Conservation (phyloP, 306 rosid species). For the Medicago lupulina region DNA sequence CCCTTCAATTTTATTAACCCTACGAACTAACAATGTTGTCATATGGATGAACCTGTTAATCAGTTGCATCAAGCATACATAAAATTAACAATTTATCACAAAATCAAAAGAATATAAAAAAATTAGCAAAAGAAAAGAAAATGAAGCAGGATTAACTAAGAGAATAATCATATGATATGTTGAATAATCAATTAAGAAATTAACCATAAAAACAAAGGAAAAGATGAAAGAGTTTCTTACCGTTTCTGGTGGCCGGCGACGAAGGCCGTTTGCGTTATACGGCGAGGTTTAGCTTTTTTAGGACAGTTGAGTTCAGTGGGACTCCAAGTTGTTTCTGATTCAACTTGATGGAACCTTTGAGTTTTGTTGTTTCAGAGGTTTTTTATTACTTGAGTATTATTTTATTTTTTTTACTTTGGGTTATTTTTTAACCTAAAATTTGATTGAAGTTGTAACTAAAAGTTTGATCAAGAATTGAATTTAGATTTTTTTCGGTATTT, state of each 20-base stretch:
- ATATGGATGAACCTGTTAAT: constrained; percentile 48
- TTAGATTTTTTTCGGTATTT: no score
- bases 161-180: constrained; percentile 8
- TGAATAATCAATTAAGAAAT: not conserved
- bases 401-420: no score
- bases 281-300: not conserved
- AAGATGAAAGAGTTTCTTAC: not conserved
- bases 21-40: constrained; percentile 37
- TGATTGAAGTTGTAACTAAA: no score
- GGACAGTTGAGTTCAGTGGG: not conserved
- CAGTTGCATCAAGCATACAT: constrained; percentile 11
- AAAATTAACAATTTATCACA: constrained; percentile 19
- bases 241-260: not conserved
- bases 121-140: not conserved
- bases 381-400: no score
- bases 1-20: constrained; percentile 42
- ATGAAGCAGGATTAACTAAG: no score
- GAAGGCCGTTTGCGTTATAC: not conserved
- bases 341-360: no score
- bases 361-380: no score
- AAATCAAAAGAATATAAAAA: constrained; percentile 18
- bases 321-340: no score
- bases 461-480: no score
- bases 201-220: not conserved
- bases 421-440: no score